These are phyloP conservation scores for Podospora anserina DNA, from an alignment of 495 filamentous ascomycete species.

Conservation along the genomic window DNA sequence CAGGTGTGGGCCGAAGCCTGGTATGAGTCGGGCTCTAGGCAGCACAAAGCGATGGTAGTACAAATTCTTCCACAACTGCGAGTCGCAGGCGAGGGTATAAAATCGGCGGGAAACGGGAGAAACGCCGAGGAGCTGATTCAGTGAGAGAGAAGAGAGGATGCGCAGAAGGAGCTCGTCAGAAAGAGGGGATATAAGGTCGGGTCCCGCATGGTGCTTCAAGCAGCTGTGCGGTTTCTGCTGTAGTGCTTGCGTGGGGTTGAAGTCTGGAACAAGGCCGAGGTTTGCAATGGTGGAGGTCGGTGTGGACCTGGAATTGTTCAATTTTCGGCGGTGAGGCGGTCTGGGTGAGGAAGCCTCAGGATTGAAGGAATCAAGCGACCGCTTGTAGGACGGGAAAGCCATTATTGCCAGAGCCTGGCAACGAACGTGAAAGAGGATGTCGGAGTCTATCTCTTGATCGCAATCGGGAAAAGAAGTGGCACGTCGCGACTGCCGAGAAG, in stretches of 20 bases:
- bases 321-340: not conserved
- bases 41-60: constrained; percentile 90
- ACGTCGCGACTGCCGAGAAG: not conserved
- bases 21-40: constrained; percentile 74
- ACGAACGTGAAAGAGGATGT: not conserved
- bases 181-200: constrained; percentile 54
- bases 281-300: not conserved
- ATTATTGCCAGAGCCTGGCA: not conserved
- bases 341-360: not conserved
- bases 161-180: constrained; percentile 87
- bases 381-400: not conserved
- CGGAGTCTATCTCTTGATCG: not conserved
- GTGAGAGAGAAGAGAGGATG: constrained; percentile 73
- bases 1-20: constrained; percentile 44
- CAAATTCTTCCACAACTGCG: constrained; percentile 84
- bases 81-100: constrained; percentile 70
- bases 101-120: constrained; percentile 80
- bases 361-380: not conserved
- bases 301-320: not conserved
- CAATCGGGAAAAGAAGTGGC: not conserved
- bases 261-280: not conserved
- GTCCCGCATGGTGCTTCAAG: not conserved
- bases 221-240: not conserved
- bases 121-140: constrained; percentile 63
- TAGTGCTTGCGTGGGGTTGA: not conserved